Evolutionary conservation across 306 rosid species (phyloP).

Genomic region (Fragaria iinumae): DNA sequence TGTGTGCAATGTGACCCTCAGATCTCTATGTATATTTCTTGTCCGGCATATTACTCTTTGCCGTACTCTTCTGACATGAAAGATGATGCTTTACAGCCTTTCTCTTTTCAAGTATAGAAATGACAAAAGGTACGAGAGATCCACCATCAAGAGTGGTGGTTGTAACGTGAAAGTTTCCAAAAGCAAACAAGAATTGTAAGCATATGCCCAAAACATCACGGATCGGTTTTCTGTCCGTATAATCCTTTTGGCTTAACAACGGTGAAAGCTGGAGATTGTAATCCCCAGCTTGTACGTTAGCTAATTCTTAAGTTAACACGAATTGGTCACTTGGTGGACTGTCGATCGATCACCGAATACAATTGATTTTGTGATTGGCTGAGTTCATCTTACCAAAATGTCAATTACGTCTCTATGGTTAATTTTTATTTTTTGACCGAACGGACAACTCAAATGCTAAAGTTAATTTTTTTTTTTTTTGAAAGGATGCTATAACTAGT

Average conservation of each 20-base stretch:
- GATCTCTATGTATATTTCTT: not conserved
- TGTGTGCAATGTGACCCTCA: not conserved
- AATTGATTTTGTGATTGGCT: too few relatives aligned
- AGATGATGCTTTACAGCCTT: slow-evolving; percentile 2
- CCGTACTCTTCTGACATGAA: not conserved
- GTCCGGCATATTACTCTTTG: not conserved
- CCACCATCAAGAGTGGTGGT: not conserved
- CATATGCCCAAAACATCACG: not conserved
- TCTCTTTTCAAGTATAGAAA: not conserved
- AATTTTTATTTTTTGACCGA: too few relatives aligned
- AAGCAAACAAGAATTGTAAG: not conserved
- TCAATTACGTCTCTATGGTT: too few relatives aligned
- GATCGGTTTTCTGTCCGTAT: not conserved
- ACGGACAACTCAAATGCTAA: too few relatives aligned
- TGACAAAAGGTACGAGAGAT: not conserved
- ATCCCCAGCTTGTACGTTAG: not conserved
- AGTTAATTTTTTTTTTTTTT: too few relatives aligned
- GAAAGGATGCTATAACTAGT: too few relatives aligned
- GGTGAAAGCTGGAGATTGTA: too few relatives aligned
- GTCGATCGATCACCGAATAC: too few relatives aligned
- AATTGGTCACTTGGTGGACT: too few relatives aligned
- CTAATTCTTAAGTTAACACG: too few relatives aligned
- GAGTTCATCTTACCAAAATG: too few relatives aligned
- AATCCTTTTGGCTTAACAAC: not conserved
- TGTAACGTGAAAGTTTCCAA: not conserved